Evolutionary conservation across 768 basidiomycete genomes (phyloP).

Genomic region (Lentinula guzmanii): DNA sequence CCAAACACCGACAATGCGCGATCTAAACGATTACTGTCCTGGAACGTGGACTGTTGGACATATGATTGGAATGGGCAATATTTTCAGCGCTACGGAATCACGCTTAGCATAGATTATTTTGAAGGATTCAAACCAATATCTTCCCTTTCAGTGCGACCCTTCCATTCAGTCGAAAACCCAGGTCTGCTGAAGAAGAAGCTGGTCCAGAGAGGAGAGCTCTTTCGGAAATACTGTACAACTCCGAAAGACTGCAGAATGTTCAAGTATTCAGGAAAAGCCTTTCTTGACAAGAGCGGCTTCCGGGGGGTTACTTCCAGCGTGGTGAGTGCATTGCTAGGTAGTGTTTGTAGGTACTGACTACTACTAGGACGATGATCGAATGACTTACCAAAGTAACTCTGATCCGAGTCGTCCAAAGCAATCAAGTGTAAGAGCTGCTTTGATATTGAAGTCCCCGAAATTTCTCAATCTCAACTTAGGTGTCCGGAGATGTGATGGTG

Average conservation of each 20-base stretch:
- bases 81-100: neutral
- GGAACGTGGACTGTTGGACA: neutral
- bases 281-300: neutral
- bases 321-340: neutral
- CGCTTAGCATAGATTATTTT: neutral
- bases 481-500: neutral
- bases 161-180: neutral
- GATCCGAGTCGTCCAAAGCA: neutral
- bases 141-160: neutral
- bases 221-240: neutral
- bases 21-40: neutral
- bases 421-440: neutral
- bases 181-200: neutral
- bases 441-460: neutral
- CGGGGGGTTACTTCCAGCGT: neutral
- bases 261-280: neutral
- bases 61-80: neutral
- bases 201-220: neutral
- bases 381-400: neutral
- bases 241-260: neutral
- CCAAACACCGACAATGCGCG: neutral
- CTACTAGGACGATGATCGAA: neutral
- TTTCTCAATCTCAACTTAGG: neutral
- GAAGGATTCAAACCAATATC: neutral
- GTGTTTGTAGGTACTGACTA: neutral